Percentiles rank a stretch among this genome's conserved stretches.
These are phyloP conservation scores for Fusarium illudens DNA, from an alignment of 2,329 filamentous ascomycete genomes.

Conservation along the genomic window DNA sequence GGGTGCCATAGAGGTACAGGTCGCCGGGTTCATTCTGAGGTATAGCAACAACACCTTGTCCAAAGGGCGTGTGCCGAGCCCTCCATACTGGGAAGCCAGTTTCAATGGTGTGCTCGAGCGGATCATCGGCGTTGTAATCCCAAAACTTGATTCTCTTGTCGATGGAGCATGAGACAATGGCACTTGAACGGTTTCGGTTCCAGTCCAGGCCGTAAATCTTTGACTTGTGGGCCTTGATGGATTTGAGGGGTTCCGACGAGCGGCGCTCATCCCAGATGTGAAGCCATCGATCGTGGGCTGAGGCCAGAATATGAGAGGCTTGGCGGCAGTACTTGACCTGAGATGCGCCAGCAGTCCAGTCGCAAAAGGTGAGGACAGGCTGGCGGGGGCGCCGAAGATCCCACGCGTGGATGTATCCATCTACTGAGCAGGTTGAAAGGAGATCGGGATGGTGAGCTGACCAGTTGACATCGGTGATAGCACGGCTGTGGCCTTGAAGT, in stretches of 20 bases:
- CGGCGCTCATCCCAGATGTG: slow-evolving; percentile 91
- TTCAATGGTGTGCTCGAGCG: slow-evolving; percentile 78
- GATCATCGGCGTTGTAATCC: slow-evolving; percentile 74
- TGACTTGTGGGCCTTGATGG: slow-evolving; percentile 86
- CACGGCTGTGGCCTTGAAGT: slow-evolving; percentile 81
- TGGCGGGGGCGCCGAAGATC: slow-evolving; percentile 79
- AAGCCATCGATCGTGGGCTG: slow-evolving; percentile 86
- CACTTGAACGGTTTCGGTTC: slow-evolving; percentile 79
- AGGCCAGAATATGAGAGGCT: slow-evolving; percentile 85
- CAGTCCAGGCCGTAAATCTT: slow-evolving; percentile 97
- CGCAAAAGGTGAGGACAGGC: slow-evolving; percentile 82
- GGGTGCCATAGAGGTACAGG: slow-evolving; percentile 83
- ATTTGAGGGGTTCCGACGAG: slow-evolving; percentile 78
- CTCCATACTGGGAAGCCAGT: slow-evolving; percentile 91
- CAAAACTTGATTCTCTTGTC: slow-evolving; percentile 95
- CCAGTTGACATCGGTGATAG: slow-evolving; percentile 97
- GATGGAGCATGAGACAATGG: slow-evolving; percentile 85
- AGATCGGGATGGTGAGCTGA: slow-evolving; percentile 91
- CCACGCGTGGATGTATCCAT: slow-evolving; percentile 94
- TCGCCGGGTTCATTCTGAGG: slow-evolving; percentile 88
- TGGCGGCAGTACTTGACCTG: slow-evolving; percentile 96
- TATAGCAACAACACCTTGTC: slow-evolving; percentile 86
- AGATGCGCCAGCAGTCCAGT: slow-evolving; percentile 93
- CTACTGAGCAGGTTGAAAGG: slow-evolving; percentile 88
- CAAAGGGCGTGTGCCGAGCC: slow-evolving; percentile 90